A percentile compares a stretch with the other conserved stretches of the same genome.
Conservation (phyloP, 1,139 yeast species). For the Saccharomyces hybrid region DNA sequence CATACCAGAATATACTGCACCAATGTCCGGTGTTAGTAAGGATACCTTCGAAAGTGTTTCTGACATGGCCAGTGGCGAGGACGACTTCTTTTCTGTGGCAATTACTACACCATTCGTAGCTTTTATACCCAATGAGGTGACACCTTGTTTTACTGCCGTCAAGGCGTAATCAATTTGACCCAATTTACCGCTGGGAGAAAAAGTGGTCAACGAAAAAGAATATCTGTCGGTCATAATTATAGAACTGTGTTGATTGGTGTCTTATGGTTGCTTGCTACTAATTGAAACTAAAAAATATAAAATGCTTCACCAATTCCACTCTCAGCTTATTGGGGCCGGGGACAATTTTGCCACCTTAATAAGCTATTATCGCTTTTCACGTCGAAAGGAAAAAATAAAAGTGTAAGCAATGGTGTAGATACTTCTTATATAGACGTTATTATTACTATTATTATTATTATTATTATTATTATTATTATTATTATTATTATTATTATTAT, state of each 20-base stretch:
- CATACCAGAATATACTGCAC: slow-evolving; percentile 97
- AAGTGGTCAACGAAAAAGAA: slow-evolving; percentile 92
- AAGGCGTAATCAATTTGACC: slow-evolving; percentile 97
- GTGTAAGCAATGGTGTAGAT: not conserved
- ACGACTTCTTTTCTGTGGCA: slow-evolving; percentile 91
- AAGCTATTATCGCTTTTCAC: not conserved
- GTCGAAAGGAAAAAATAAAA: not conserved
- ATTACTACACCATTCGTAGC: slow-evolving; percentile 94
- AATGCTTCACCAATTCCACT: not conserved
- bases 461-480: not conserved
- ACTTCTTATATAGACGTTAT: not conserved
- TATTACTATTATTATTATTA: not conserved
- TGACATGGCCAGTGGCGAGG: slow-evolving; percentile 66
- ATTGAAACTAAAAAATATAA: not conserved
- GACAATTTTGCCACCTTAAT: not conserved
- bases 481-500: not conserved
- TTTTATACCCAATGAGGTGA: slow-evolving; percentile 91
- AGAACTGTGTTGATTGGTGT: not conserved
- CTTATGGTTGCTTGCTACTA: not conserved
- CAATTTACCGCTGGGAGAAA: slow-evolving; percentile 95
- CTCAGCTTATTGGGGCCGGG: not conserved
- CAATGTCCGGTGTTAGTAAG: slow-evolving; percentile 86
- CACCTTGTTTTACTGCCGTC: slow-evolving; percentile 97
- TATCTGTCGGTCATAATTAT: slow-evolving; percentile 87
- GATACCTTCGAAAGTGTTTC: slow-evolving; percentile 77